These are phyloP conservation scores for Apiotrichum domesticum DNA, from an alignment of 1,284 basidiomycete species.

Conservation along the genomic window DNA sequence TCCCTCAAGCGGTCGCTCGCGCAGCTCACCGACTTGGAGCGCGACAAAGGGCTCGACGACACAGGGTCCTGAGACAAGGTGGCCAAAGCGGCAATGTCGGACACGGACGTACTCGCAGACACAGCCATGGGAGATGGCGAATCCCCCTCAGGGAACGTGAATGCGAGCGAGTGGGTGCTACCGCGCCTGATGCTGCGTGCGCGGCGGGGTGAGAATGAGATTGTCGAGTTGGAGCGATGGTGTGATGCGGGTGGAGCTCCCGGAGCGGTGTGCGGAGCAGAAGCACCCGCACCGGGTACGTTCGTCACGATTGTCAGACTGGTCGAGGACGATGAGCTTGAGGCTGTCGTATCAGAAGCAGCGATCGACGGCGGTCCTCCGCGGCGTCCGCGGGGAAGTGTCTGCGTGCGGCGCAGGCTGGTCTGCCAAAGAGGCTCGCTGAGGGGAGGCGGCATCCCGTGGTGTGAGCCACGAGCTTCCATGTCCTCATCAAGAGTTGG, in stretches of 20 bases:
- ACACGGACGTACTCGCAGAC: constrained; percentile 9
- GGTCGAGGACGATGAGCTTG: not conserved
- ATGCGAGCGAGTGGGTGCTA: not conserved
- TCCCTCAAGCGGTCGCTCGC: constrained; percentile 8
- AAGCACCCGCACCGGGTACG: too few species aligned
- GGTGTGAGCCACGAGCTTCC: not conserved
- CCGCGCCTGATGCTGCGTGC: not conserved
- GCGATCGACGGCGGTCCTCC: not conserved
- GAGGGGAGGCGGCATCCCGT: not conserved
- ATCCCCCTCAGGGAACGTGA: not conserved
- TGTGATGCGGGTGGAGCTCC: too few species aligned
- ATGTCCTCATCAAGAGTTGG: constrained; percentile 8
- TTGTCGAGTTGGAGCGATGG: constrained; percentile 1
- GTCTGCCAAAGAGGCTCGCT: not conserved
- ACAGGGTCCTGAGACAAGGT: constrained; percentile 12
- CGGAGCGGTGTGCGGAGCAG: too few species aligned
- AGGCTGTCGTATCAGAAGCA: not conserved
- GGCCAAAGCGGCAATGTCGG: constrained; percentile 13
- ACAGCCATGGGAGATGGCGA: constrained; percentile 1
- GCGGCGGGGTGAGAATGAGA: not conserved
- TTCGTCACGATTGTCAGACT: too few species aligned
- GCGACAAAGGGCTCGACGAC: not conserved
- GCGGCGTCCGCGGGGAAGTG: not conserved
- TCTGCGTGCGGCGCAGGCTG: not conserved
- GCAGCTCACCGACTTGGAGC: constrained; percentile 1